phyloP scores from a whole-genome alignment of 2,329 filamentous ascomycete species.

The Colletotrichum phormii region DNA sequence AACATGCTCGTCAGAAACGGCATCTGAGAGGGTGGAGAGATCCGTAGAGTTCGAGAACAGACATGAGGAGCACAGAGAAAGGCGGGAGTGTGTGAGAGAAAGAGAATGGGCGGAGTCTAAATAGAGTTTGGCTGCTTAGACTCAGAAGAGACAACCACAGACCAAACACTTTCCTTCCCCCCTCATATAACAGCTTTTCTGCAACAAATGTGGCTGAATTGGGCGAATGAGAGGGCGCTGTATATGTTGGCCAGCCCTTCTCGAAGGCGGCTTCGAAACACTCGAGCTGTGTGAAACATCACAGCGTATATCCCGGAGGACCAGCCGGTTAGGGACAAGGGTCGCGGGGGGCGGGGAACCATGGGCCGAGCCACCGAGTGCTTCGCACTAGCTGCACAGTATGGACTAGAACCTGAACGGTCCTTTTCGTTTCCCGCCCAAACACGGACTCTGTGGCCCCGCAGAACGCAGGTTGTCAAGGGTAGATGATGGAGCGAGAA shows the following conservation, averaged over 20 bases:
- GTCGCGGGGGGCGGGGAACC: conserved; percentile 17
- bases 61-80: neutral
- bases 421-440: neutral
- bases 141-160: neutral
- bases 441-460: neutral
- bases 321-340: conserved; percentile 16
- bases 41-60: conserved; percentile 6
- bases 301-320: conserved; percentile 26
- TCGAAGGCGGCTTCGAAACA: conserved; percentile 33
- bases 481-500: neutral
- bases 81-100: no score
- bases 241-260: conserved; percentile 8
- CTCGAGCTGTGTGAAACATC: conserved; percentile 26
- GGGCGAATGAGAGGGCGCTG: neutral
- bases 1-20: conserved; percentile 1
- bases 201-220: neutral
- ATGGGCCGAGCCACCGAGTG: neutral
- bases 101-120: conserved; percentile 14
- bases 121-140: conserved; percentile 26
- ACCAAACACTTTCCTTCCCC: neutral
- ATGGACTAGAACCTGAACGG: neutral
- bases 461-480: neutral
- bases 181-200: no score
- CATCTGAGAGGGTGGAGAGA: neutral
- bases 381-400: neutral